These are phyloP conservation scores for Leccinum uliginosum DNA, from an alignment of 768 basidiomycete genomes.

Conservation along the genomic window DNA sequence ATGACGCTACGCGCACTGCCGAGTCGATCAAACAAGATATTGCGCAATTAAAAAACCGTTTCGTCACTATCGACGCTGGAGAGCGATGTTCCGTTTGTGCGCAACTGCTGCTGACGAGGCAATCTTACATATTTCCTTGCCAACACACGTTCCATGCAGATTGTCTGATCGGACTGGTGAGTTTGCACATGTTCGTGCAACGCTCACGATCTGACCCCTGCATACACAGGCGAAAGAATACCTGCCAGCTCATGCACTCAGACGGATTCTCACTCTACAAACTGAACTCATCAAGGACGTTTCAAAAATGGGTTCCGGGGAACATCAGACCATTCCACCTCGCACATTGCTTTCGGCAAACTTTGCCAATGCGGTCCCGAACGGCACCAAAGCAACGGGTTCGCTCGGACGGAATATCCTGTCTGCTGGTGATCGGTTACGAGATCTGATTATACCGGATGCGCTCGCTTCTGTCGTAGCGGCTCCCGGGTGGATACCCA, in stretches of 20 bases:
- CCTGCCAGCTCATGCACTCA: slow-evolving; percentile 73
- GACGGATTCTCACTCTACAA: slow-evolving; percentile 84
- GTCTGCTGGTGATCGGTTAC: slow-evolving; percentile 82
- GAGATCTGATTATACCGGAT: slow-evolving; percentile 93
- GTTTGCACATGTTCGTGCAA: slow-evolving; percentile 27
- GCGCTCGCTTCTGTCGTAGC: slow-evolving; percentile 83
- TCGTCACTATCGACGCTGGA: slow-evolving; percentile 84
- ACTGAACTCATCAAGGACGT: slow-evolving; percentile 69
- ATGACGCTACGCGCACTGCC: slow-evolving; percentile 87
- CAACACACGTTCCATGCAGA: slow-evolving; percentile 98
- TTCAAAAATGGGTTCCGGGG: slow-evolving; percentile 27
- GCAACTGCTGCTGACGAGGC: slow-evolving; percentile 71
- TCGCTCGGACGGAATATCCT: slow-evolving; percentile 75
- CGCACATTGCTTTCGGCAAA: slow-evolving; percentile 74
- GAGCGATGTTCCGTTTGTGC: slow-evolving; percentile 86
- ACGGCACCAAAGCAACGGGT: slow-evolving; percentile 61
- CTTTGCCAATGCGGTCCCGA: slow-evolving; percentile 57
- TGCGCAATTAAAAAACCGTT: slow-evolving; percentile 75
- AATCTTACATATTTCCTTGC: slow-evolving; percentile 99
- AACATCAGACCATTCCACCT: slow-evolving; percentile 32
- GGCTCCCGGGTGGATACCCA: slow-evolving; percentile 73
- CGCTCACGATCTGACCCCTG: neutral
- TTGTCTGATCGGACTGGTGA: slow-evolving; percentile 89
- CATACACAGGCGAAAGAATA: slow-evolving; percentile 85
- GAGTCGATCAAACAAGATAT: slow-evolving; percentile 95